phyloP scores from a whole-genome alignment of 1,284 basidiomycete species.

The Apiotrichum akiyoshidainum region DNA sequence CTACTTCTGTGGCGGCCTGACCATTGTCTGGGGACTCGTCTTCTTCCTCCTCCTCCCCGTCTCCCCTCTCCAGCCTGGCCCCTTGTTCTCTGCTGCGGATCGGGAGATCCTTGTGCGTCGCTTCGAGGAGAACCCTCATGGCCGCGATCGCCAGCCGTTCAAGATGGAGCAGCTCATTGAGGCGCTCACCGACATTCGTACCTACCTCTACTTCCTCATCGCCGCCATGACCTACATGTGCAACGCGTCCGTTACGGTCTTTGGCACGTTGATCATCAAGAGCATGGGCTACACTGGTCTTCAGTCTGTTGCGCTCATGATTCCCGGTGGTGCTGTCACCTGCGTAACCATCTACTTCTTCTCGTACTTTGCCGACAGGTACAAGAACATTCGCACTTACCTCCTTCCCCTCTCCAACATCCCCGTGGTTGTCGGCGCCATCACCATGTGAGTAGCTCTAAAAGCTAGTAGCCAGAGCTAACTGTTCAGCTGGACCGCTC shows the following conservation, averaged over 20 bases:
- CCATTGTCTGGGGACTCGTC: conserved; percentile 52
- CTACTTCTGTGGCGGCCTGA: conserved; percentile 54
- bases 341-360: conserved; percentile 52
- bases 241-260: conserved; percentile 52
- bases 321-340: conserved; percentile 53
- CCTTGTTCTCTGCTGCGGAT: conserved; percentile 48
- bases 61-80: conserved; percentile 48
- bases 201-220: neutral
- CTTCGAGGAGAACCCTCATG: conserved; percentile 44
- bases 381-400: conserved; percentile 47
- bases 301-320: conserved; percentile 51
- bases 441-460: conserved; percentile 27
- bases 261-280: conserved; percentile 54
- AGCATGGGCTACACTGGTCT: conserved; percentile 53
- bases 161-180: conserved; percentile 50
- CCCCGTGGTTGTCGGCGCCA: conserved; percentile 54
- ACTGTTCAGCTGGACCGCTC: conserved; percentile 51
- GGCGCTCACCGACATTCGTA: conserved; percentile 51
- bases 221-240: conserved; percentile 29
- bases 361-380: conserved; percentile 47
- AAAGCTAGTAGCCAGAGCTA: no score
- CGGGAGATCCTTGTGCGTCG: conserved; percentile 46
- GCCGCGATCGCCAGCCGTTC: conserved; percentile 41
- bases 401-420: conserved; percentile 53
- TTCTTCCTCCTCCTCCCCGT: conserved; percentile 52